phyloP scores from a whole-genome alignment of 345 rosid genomes.

The Eucalyptus marginata region DNA sequence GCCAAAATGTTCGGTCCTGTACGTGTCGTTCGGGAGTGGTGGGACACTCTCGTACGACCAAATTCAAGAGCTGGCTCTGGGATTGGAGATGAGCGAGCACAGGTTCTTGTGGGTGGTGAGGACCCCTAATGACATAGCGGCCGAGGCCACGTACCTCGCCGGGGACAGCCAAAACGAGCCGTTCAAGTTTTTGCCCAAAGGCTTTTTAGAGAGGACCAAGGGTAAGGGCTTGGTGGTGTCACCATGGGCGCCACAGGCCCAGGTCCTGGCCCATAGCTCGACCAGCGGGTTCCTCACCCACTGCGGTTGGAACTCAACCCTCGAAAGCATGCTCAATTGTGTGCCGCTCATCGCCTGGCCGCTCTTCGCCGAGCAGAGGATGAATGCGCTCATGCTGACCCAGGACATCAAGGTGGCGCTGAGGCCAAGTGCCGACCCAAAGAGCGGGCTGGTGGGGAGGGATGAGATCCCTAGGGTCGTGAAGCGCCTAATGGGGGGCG shows the following conservation, averaged over 20 bases:
- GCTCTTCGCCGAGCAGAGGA: constrained; percentile 70
- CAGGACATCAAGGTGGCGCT: constrained; percentile 43
- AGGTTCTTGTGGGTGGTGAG: constrained; percentile 75
- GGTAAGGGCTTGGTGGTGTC: constrained; percentile 45
- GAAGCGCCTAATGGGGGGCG: constrained; percentile 59
- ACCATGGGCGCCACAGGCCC: constrained; percentile 81
- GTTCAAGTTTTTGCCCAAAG: constrained; percentile 43
- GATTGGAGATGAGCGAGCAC: constrained; percentile 70
- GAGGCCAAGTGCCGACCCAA: constrained; percentile 13
- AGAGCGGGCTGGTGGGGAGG: constrained; percentile 33
- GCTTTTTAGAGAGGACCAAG: constrained; percentile 52
- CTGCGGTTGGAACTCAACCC: constrained; percentile 85
- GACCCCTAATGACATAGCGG: constrained; percentile 36
- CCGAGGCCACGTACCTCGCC: constrained; percentile 37
- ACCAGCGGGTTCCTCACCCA: constrained; percentile 76
- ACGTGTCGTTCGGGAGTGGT: no score
- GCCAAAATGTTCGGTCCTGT: no score
- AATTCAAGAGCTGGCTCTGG: constrained; percentile 62
- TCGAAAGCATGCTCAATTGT: constrained; percentile 65
- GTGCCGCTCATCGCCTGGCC: constrained; percentile 90
- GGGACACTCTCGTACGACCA: constrained; percentile 15
- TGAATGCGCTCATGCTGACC: constrained; percentile 53
- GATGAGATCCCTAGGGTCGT: constrained; percentile 45
- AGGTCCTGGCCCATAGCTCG: constrained; percentile 50
- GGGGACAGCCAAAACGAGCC: constrained; percentile 29